These are phyloP conservation scores for Beta lomatogona DNA, from an alignment of 179 eudicot genomes.

Conservation along the genomic window DNA sequence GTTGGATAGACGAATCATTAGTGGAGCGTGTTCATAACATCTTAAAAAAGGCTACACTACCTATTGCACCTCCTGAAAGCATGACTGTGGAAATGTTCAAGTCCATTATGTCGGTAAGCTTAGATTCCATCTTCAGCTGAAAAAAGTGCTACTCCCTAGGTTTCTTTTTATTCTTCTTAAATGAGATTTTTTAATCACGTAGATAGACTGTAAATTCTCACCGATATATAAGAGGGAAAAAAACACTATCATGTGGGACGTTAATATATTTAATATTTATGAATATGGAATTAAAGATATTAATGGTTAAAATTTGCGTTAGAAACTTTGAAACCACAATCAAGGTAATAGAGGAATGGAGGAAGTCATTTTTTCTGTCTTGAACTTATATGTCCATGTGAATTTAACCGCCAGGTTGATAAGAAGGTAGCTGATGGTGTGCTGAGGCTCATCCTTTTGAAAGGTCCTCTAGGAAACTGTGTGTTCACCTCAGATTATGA, in stretches of 20 bases:
- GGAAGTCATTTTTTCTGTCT: background rate
- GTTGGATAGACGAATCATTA: slow-evolving; percentile 92
- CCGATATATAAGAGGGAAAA: too few species aligned
- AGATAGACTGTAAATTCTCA: too few species aligned
- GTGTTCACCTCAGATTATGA: slow-evolving; percentile 93
- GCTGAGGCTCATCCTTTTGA: slow-evolving; percentile 88
- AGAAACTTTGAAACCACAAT: too few species aligned
- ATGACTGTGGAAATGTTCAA: slow-evolving; percentile 95
- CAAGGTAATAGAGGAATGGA: background rate
- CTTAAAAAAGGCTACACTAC: slow-evolving; percentile 72
- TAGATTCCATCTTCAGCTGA: background rate
- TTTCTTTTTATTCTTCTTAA: too few species aligned
- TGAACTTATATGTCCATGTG: background rate
- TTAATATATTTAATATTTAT: too few species aligned
- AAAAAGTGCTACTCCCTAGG: too few species aligned
- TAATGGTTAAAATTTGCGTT: too few species aligned
- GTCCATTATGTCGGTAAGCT: slow-evolving; percentile 93
- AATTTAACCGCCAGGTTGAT: slow-evolving; percentile 63
- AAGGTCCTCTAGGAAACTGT: slow-evolving; percentile 88
- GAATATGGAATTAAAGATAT: too few species aligned
- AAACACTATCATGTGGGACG: too few species aligned
- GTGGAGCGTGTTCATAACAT: slow-evolving; percentile 64
- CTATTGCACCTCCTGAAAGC: slow-evolving; percentile 70
- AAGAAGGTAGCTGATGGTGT: slow-evolving; percentile 98
- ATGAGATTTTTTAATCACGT: too few species aligned